Evolutionary conservation across 257 asterid species (phyloP).

Genomic region (Solanum commersonii): DNA sequence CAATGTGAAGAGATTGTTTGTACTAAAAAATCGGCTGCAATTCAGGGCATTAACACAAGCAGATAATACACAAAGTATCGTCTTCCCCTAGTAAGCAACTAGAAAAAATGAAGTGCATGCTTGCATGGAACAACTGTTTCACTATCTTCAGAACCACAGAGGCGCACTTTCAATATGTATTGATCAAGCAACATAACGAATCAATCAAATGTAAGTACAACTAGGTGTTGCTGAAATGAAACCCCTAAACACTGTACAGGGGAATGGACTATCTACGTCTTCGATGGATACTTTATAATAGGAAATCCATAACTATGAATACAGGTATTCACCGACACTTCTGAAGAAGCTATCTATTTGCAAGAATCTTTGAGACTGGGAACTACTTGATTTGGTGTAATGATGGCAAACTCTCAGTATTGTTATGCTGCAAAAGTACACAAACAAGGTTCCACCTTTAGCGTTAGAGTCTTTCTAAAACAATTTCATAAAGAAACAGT

Average conservation of each 20-base stretch:
- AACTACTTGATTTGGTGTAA: constrained; percentile 26
- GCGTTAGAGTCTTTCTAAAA: background rate
- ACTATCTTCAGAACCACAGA: background rate
- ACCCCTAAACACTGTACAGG: background rate
- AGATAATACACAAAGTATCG: background rate
- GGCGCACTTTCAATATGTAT: background rate
- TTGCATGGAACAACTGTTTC: background rate
- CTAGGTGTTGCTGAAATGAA: background rate
- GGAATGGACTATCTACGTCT: background rate
- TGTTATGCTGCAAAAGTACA: constrained; percentile 22
- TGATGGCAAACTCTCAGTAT: constrained; percentile 19
- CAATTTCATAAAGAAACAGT: background rate
- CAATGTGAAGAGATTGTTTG: background rate
- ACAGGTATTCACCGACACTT: constrained; percentile 21
- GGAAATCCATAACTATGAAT: background rate
- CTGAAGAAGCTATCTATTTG: constrained; percentile 67
- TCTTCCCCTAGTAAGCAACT: background rate
- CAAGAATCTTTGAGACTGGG: constrained; percentile 44
- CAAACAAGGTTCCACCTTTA: background rate
- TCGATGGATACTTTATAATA: background rate
- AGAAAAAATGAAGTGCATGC: background rate
- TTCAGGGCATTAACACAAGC: background rate
- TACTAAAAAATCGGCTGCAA: background rate
- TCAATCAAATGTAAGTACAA: background rate
- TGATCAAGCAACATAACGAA: background rate